Conservation (phyloP, 2,329 filamentous ascomycete genomes). For the Hypoxylon rubiginosum region DNA sequence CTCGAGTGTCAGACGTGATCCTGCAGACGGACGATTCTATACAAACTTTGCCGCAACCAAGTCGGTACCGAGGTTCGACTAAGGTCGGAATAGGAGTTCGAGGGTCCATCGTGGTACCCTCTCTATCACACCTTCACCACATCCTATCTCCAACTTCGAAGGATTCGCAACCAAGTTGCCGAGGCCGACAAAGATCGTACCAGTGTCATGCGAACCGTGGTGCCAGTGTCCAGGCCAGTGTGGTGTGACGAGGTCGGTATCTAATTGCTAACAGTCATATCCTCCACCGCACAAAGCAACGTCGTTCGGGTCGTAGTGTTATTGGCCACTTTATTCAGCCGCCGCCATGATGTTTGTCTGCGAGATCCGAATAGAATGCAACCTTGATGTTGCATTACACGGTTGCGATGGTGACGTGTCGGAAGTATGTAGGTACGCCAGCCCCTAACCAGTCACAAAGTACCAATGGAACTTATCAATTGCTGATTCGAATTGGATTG, state of each 20-base stretch:
- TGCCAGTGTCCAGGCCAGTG: slow-evolving; percentile 17
- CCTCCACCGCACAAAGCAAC: neutral
- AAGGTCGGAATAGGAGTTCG: too few relatives aligned
- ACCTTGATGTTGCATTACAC: slow-evolving; percentile 22
- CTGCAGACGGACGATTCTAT: neutral
- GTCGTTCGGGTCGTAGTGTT: slow-evolving; percentile 1
- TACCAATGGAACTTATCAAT: slow-evolving; percentile 4
- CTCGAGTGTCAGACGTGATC: neutral
- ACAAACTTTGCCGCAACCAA: neutral
- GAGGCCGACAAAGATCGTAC: slow-evolving; percentile 6
- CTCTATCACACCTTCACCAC: neutral
- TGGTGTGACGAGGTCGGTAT: slow-evolving; percentile 14
- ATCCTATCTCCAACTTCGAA: neutral
- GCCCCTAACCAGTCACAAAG: slow-evolving; percentile 5
- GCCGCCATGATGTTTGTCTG: neutral
- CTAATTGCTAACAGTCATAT: slow-evolving; percentile 11
- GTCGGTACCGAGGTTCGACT: neutral
- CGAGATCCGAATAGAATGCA: slow-evolving; percentile 8
- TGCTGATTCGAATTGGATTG: neutral
- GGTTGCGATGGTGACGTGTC: slow-evolving; percentile 5
- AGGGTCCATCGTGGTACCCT: neutral
- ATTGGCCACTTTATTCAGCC: neutral
- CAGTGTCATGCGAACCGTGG: slow-evolving; percentile 25
- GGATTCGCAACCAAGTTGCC: slow-evolving; percentile 18
- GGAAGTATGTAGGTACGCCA: slow-evolving; percentile 3